A percentile compares a stretch with the other conserved stretches of the same genome.
These are phyloP conservation scores for Chloranthus sessilifolius DNA, from an alignment of 164 flowering plant genomes.

Conservation along the genomic window DNA sequence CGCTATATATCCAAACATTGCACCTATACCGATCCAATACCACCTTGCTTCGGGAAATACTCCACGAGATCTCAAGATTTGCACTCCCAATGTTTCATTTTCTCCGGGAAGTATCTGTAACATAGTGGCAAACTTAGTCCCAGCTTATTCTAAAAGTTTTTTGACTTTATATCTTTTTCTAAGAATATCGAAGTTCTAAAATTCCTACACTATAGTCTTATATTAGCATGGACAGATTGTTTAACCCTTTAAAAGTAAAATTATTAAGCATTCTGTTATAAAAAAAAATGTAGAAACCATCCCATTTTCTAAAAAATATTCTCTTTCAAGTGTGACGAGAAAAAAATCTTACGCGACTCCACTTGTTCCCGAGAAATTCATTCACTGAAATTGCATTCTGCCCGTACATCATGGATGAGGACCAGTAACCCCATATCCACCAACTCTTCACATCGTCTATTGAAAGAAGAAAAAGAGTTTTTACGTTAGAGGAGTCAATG, in stretches of 20 bases:
- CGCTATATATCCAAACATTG: conserved; percentile 23
- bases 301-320: background rate
- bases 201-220: too few species aligned
- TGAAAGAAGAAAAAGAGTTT: background rate
- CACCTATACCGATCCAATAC: conserved; percentile 38
- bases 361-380: conserved; percentile 39
- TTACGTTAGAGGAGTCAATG: background rate
- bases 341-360: conserved; percentile 25
- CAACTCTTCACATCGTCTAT: conserved; percentile 35
- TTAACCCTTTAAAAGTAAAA: too few species aligned
- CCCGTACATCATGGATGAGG: conserved; percentile 39
- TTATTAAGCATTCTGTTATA: too few species aligned
- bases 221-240: too few species aligned
- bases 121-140: background rate
- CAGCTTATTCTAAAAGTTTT: too few species aligned
- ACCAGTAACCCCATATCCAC: conserved; percentile 55
- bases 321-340: background rate
- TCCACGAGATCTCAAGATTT: conserved; percentile 24
- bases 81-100: conserved; percentile 20
- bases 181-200: too few species aligned
- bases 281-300: too few species aligned
- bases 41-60: conserved; percentile 27
- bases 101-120: conserved; percentile 10
- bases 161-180: too few species aligned
- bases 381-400: conserved; percentile 35